Conservation (phyloP, 345 rosid genomes). For the Bruguiera gymnorhiza region DNA sequence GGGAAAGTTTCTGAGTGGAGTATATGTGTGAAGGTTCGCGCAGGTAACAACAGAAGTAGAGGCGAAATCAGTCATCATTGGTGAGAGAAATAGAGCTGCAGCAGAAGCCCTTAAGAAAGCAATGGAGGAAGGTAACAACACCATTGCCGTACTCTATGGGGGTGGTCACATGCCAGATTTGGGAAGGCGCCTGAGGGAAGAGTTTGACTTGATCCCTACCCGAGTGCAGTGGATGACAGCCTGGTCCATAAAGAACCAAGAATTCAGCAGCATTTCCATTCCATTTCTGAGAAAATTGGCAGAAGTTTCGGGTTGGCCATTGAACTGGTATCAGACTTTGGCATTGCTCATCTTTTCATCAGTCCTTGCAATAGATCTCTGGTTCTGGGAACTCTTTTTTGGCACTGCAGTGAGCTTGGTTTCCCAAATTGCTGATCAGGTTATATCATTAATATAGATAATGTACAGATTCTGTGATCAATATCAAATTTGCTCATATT, state of each 20-base stretch:
- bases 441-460: slow-evolving; percentile 38
- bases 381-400: slow-evolving; percentile 81
- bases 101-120: slow-evolving; percentile 60
- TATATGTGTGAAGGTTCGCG: slow-evolving; percentile 52
- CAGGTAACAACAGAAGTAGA: slow-evolving; percentile 71
- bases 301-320: slow-evolving; percentile 70
- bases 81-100: slow-evolving; percentile 86
- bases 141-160: slow-evolving; percentile 75
- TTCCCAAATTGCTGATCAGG: slow-evolving; percentile 42
- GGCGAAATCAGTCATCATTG: slow-evolving; percentile 78
- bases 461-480: slow-evolving; percentile 33
- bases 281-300: slow-evolving; percentile 74
- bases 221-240: slow-evolving; percentile 81
- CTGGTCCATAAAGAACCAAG: slow-evolving; percentile 74
- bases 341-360: slow-evolving; percentile 73
- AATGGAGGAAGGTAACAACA: slow-evolving; percentile 62
- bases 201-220: slow-evolving; percentile 64
- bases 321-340: slow-evolving; percentile 82
- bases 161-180: slow-evolving; percentile 99
- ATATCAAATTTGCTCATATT: neutral
- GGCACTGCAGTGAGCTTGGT: slow-evolving; percentile 56
- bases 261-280: slow-evolving; percentile 40
- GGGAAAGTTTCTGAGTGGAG: slow-evolving; percentile 1
- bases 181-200: slow-evolving; percentile 73
- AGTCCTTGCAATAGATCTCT: slow-evolving; percentile 78